Evolutionary conservation across 352 stramenopile genomes (phyloP), one percentile per base, ranked within the genome.

Genomic region (Pythium coloratum): DNA sequence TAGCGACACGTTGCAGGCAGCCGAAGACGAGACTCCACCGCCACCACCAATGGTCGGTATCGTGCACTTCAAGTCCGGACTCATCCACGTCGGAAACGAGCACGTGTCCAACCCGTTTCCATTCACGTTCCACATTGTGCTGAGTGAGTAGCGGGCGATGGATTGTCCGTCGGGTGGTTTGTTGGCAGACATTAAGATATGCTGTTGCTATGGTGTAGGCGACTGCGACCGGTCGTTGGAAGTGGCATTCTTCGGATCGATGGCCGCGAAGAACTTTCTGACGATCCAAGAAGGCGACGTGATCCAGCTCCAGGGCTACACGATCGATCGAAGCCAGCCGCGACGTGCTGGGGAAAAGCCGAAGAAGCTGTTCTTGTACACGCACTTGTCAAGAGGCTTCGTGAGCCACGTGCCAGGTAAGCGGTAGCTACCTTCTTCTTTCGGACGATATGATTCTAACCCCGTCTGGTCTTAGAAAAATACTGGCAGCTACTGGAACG

Each of bases 221-320:
- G 84, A 92, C 61, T n/a, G 55, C 7, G 63, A 66, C 2, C 70
- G 67, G 0, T 76, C 70, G 0, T 69, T 86, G 9, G 84, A 90
- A 61, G 61, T 90, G 14, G 73, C 81, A n/a, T 92, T 92, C 57
- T 87, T 86, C 18, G 84, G 84, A 0, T 80, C 81, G 2, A 85
- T 84, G 77, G 88, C 79, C 13, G 82, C 81, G 1, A 82, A 77
- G 44, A 82, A 84, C 64, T 89, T 81, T 62, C 34, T 81, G 14
- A 63, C 67, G 0, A 56, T 92, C 30, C 60, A 86, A 14, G 84
- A 92, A 64, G 81, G 84, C 34, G 84, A 92, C 46, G 60, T 90
- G 24, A 59, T 90, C 26, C 81, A 90, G 51, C 59, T 90, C 13
- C 57, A 77, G 56, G 77, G 73, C 0, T 90, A 89, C 66, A 57